A percentile compares a stretch with the other conserved stretches of the same genome.
Evolutionary conservation across 2,329 filamentous ascomycete genomes (phyloP).

Genomic region (Hawksworthiomyces lignivorus): DNA sequence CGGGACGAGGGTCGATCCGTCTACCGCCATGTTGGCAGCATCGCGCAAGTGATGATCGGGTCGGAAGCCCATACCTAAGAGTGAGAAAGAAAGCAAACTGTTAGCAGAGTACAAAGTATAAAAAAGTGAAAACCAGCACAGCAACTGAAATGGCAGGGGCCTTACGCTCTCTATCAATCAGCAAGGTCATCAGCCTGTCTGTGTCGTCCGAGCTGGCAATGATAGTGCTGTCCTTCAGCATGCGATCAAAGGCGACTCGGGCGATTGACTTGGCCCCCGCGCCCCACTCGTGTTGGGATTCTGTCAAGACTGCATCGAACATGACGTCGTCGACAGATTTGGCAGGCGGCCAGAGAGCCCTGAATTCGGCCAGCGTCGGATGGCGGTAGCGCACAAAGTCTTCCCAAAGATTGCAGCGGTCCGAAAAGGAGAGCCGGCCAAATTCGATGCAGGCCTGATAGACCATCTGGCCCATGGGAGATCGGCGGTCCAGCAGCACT

Average conservation of each 20-base stretch:
- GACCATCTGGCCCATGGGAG: constrained; percentile 75
- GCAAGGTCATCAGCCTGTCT: constrained; percentile 10
- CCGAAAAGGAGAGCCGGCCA: constrained; percentile 69
- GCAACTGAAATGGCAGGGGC: background rate
- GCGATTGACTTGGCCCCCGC: constrained; percentile 1
- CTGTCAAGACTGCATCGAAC: constrained; percentile 49
- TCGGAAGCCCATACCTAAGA: constrained; percentile 10
- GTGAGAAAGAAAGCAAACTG: constrained; percentile 13
- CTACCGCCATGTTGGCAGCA: constrained; percentile 7
- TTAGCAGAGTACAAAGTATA: background rate
- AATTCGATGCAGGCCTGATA: constrained; percentile 74
- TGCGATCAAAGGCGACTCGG: constrained; percentile 11
- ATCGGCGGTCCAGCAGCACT: constrained; percentile 61
- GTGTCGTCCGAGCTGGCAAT: constrained; percentile 13
- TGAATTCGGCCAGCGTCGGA: constrained; percentile 60
- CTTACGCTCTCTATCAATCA: constrained; percentile 14
- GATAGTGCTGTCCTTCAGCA: constrained; percentile 8
- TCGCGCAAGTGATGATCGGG: constrained; percentile 4
- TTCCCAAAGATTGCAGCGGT: constrained; percentile 72
- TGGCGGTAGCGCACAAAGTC: constrained; percentile 74
- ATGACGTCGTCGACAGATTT: constrained; percentile 36
- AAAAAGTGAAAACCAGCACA: background rate
- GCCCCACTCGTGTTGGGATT: constrained; percentile 44
- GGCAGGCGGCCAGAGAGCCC: constrained; percentile 43
- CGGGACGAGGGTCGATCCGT: constrained; percentile 8